Evolutionary conservation across 2,329 filamentous ascomycete species (phyloP).

Genomic region (Hypoxylon sp.): DNA sequence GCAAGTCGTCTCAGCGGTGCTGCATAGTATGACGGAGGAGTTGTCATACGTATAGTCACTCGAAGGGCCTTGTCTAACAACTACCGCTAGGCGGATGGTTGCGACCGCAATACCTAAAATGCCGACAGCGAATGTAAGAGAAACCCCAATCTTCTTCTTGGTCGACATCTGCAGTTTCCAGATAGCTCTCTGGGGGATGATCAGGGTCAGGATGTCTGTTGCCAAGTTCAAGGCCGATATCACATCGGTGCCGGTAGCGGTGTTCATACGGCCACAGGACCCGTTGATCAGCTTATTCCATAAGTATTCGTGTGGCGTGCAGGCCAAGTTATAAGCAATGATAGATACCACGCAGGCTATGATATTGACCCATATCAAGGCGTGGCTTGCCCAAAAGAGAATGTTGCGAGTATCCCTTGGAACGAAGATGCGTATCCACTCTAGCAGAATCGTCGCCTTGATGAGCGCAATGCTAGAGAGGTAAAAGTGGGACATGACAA

Average conservation of each 20-base stretch:
- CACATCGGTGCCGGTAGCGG: neutral
- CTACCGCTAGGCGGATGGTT: neutral
- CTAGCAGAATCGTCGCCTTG: neutral
- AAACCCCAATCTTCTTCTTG: neutral
- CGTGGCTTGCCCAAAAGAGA: neutral
- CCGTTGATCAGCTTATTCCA: constrained; percentile 4
- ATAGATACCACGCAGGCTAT: neutral
- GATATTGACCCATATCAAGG: constrained; percentile 1
- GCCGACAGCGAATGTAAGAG: constrained; percentile 4
- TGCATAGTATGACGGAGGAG: neutral
- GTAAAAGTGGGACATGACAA: neutral
- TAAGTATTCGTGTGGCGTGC: neutral
- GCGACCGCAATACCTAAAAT: neutral
- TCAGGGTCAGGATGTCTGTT: neutral
- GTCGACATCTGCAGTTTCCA: neutral
- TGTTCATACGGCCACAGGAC: neutral
- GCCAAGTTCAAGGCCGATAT: neutral
- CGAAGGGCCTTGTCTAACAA: neutral
- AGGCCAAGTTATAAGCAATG: neutral
- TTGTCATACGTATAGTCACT: constrained; percentile 1
- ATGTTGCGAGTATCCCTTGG: neutral
- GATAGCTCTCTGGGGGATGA: neutral
- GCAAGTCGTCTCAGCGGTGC: neutral
- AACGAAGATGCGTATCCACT: constrained; percentile 3
- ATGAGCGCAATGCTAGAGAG: neutral